These are phyloP conservation scores for Chlorella sp. DNA, from an alignment of 139 green algal genomes.

Conservation along the genomic window DNA sequence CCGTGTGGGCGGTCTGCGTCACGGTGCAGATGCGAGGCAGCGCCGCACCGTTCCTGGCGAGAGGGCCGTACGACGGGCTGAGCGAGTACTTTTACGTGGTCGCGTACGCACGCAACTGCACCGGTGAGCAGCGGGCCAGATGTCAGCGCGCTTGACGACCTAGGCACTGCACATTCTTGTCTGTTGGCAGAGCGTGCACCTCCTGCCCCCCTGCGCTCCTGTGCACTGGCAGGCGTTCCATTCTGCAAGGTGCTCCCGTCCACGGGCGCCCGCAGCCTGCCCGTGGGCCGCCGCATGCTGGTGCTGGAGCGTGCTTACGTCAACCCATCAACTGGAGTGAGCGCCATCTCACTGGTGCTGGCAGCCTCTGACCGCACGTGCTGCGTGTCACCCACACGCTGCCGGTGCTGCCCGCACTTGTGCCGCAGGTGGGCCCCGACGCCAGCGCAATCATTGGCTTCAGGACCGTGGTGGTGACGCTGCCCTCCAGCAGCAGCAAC, in stretches of 20 bases:
- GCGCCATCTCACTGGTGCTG: background rate
- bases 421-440: background rate
- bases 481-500: background rate
- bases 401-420: too few species aligned
- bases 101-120: slow-evolving; percentile 21
- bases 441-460: background rate
- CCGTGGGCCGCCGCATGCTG: slow-evolving; percentile 10
- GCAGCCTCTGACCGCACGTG: background rate
- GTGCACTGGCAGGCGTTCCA: background rate
- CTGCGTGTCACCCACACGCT: background rate
- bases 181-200: background rate
- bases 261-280: slow-evolving; percentile 15
- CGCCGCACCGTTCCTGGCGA: slow-evolving; percentile 8
- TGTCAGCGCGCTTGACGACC: background rate
- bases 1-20: slow-evolving; percentile 1
- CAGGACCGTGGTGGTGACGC: background rate
- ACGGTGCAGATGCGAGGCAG: slow-evolving; percentile 19
- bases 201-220: background rate
- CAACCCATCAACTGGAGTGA: slow-evolving; percentile 22
- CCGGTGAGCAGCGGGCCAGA: background rate
- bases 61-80: slow-evolving; percentile 13
- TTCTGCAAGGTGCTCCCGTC: slow-evolving; percentile 27
- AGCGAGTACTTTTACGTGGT: slow-evolving; percentile 14
- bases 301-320: slow-evolving; percentile 20
- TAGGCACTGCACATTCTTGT: background rate